These are phyloP conservation scores for Glutinoglossum americanum DNA, from an alignment of 495 filamentous ascomycete species.

Conservation along the genomic window DNA sequence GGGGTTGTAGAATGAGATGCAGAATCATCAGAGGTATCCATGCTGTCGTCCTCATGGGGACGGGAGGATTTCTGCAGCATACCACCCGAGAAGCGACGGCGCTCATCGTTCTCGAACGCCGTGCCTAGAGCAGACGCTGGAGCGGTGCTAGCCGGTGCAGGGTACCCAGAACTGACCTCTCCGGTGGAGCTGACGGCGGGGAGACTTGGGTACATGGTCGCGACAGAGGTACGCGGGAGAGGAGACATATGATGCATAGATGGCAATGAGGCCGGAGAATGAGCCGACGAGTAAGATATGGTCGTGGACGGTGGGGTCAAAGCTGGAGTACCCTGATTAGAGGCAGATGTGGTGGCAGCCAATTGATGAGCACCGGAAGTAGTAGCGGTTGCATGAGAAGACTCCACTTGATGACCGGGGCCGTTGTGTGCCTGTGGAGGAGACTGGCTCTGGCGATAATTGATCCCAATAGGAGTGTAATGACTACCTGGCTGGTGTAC, in stretches of 20 bases:
- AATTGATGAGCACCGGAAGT: conserved; percentile 38
- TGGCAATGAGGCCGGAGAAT: conserved; percentile 55
- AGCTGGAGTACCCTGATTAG: conserved; percentile 42
- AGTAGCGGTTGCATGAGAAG: conserved; percentile 33
- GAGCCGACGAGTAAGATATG: conserved; percentile 64
- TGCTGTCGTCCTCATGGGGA: conserved; percentile 8
- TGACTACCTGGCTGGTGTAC: conserved; percentile 47
- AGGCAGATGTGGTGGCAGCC: conserved; percentile 23
- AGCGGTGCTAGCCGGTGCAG: conserved; percentile 40
- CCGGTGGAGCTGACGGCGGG: conserved; percentile 44
- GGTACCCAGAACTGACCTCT: conserved; percentile 33
- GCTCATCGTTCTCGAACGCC: conserved; percentile 57
- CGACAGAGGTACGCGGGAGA: conserved; percentile 33
- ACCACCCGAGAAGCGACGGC: conserved; percentile 71
- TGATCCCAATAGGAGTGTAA: conserved; percentile 32
- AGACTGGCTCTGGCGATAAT: conserved; percentile 53
- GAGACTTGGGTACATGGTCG: conserved; percentile 64
- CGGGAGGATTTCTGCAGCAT: conserved; percentile 52
- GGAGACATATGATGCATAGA: conserved; percentile 33
- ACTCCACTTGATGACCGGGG: conserved; percentile 24
- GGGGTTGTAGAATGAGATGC: background rate
- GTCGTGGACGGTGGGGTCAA: conserved; percentile 79
- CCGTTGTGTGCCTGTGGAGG: conserved; percentile 29
- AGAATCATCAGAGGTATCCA: conserved; percentile 2
- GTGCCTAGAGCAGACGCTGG: conserved; percentile 60